phyloP scores from a whole-genome alignment of 2,329 filamentous ascomycete genomes.

The Colletotrichum camelliae region DNA sequence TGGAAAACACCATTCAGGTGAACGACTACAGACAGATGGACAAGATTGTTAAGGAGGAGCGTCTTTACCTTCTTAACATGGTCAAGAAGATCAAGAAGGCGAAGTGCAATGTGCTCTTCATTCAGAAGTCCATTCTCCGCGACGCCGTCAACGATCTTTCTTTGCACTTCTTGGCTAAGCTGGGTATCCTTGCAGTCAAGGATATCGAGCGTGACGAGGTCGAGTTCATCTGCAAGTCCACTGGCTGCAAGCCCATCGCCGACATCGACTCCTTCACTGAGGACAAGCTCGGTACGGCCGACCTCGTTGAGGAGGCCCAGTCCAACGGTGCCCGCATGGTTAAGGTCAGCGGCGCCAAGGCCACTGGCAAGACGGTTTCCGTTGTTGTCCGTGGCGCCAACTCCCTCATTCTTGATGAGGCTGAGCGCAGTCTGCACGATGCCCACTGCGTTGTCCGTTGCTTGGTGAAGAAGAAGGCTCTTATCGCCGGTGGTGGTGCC shows the following conservation, averaged over 20 bases:
- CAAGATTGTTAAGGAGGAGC: constrained; percentile 99
- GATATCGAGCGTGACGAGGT: constrained; percentile 99
- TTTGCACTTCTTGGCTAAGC: constrained; percentile 95
- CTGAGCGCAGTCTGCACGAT: constrained; percentile 94
- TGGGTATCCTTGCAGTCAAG: constrained; percentile 95
- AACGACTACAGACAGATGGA: constrained; percentile 99
- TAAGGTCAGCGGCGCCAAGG: constrained; percentile 91
- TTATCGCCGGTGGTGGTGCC: constrained; percentile 95
- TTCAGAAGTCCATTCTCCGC: constrained; percentile 97
- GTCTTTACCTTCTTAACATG: constrained; percentile 96
- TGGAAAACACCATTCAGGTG: constrained; percentile 99
- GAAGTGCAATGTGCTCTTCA: constrained; percentile 97
- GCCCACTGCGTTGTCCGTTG: constrained; percentile 97
- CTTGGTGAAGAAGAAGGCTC: constrained; percentile 98
- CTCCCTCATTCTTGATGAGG: constrained; percentile 92
- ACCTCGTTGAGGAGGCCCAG: constrained; percentile 91
- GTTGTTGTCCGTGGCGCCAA: constrained; percentile 96
- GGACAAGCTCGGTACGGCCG: constrained; percentile 94
- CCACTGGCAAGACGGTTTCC: constrained; percentile 85
- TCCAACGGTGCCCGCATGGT: constrained; percentile 89
- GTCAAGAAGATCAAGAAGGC: constrained; percentile 99
- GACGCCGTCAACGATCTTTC: constrained; percentile 98
- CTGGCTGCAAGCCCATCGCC: constrained; percentile 97
- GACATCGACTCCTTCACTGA: constrained; percentile 99
- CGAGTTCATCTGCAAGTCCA: constrained; percentile 99